These are phyloP conservation scores for Cyclotella kingstonii DNA, from an alignment of 108 stramenopile genomes.

Conservation along the genomic window DNA sequence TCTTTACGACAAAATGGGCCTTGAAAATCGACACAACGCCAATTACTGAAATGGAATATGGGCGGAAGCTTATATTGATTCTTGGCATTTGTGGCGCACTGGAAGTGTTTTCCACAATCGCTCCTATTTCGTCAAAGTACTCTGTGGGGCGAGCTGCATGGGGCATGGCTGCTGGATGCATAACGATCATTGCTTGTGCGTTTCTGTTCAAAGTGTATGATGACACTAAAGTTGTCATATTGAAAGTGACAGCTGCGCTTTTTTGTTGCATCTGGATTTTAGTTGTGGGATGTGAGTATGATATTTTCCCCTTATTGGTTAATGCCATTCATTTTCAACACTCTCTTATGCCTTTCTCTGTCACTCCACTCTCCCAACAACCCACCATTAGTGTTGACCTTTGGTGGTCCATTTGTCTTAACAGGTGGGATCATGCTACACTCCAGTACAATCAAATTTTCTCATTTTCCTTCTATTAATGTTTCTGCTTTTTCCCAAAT, in stretches of 20 bases:
- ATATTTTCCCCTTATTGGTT: background rate
- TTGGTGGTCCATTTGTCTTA: slow-evolving; percentile 48
- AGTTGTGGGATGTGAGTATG: slow-evolving; percentile 18
- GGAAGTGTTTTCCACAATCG: slow-evolving; percentile 22
- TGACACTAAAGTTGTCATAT: slow-evolving; percentile 6
- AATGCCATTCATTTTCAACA: background rate
- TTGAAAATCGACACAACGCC: slow-evolving; percentile 24
- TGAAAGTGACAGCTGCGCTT: slow-evolving; percentile 17
- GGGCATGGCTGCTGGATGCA: slow-evolving; percentile 23
- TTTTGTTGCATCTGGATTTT: slow-evolving; percentile 30
- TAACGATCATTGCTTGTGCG: slow-evolving; percentile 19
- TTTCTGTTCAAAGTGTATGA: slow-evolving; percentile 19
- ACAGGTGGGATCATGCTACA: slow-evolving; percentile 27
- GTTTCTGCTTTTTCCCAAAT: background rate
- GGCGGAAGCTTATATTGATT: slow-evolving; percentile 12
- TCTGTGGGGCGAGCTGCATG: slow-evolving; percentile 21
- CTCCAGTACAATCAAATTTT: too few species aligned
- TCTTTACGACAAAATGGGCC: slow-evolving; percentile 36
- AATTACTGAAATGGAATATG: slow-evolving; percentile 20
- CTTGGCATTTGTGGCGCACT: slow-evolving; percentile 13
- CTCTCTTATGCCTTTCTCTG: background rate
- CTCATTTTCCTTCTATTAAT: background rate
- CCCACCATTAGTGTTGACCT: slow-evolving; percentile 30
- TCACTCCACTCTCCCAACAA: background rate
- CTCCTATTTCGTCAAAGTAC: background rate